Conservation (phyloP, 1,284 basidiomycete species). For the Trichosporon inkin region DNA sequence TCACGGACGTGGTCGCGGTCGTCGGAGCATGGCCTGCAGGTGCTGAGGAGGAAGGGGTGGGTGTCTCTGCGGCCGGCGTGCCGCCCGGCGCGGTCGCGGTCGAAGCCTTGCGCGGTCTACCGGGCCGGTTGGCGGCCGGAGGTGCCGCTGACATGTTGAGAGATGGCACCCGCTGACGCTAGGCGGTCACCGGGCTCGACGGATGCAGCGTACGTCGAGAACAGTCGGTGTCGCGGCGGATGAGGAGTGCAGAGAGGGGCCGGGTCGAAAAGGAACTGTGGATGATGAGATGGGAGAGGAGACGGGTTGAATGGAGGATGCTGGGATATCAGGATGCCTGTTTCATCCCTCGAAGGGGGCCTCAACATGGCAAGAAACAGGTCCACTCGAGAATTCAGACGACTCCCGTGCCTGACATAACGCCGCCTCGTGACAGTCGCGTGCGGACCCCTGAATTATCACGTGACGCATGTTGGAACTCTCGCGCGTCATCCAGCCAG, state of each 20-base stretch:
- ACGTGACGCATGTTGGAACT: not conserved
- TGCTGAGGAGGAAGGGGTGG: constrained; percentile 32
- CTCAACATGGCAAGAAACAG: constrained; percentile 10
- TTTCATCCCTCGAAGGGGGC: constrained; percentile 7
- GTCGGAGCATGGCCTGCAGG: constrained; percentile 14
- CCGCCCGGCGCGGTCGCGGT: constrained; percentile 28
- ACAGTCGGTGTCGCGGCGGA: not conserved
- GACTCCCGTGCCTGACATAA: not conserved
- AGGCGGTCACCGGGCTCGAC: constrained; percentile 5
- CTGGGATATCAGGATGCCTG: not conserved
- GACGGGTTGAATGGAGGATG: constrained; percentile 6
- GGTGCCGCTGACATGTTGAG: constrained; percentile 14
- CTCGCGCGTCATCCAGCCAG: not conserved
- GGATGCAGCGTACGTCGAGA: not conserved
- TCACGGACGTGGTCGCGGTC: constrained; percentile 24
- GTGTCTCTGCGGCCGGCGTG: constrained; percentile 29
- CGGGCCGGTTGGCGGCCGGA: constrained; percentile 8
- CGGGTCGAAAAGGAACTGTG: not conserved
- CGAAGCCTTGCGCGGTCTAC: constrained; percentile 42
- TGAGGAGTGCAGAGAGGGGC: not conserved
- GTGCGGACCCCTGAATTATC: not conserved
- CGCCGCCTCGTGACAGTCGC: not conserved
- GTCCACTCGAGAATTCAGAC: constrained; percentile 8
- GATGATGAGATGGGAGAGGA: not conserved
- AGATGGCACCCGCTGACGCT: constrained; percentile 1